A percentile compares a stretch with the other conserved stretches of the same genome.
These are phyloP conservation scores for Cetraspora pellucida DNA, from an alignment of 192 early-diverging fungal genomes.

Conservation along the genomic window DNA sequence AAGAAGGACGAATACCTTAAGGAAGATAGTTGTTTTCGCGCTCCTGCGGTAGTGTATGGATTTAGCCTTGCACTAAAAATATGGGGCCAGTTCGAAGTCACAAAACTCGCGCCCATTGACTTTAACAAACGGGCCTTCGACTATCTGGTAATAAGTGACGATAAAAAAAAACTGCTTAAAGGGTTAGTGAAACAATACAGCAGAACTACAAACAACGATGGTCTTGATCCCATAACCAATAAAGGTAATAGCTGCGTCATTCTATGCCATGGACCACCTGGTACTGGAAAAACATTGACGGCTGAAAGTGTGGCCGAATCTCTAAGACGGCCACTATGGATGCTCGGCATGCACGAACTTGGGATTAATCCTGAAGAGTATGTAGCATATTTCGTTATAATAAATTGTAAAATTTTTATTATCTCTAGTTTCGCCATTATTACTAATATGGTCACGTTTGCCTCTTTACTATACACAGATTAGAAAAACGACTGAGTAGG, in stretches of 20 bases:
- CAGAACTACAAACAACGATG: neutral
- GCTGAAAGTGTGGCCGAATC: no score
- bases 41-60: neutral
- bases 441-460: neutral
- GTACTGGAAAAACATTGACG: no score
- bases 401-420: no score
- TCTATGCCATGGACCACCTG: no score
- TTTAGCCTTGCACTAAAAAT: neutral
- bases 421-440: no score
- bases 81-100: neutral
- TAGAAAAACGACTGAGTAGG: slow-evolving; percentile 33
- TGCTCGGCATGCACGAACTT: no score
- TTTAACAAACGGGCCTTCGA: neutral
- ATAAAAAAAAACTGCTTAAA: neutral
- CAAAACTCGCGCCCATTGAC: neutral
- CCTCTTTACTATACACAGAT: no score
- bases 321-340: no score
- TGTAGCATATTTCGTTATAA: no score
- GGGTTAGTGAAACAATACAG: neutral
- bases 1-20: neutral
- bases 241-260: slow-evolving; percentile 39
- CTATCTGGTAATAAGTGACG: neutral
- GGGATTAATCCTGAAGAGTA: no score
- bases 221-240: slow-evolving; percentile 51
- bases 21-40: neutral